phyloP scores from a whole-genome alignment of 768 basidiomycete species.

The Nidularia pulvinata region DNA sequence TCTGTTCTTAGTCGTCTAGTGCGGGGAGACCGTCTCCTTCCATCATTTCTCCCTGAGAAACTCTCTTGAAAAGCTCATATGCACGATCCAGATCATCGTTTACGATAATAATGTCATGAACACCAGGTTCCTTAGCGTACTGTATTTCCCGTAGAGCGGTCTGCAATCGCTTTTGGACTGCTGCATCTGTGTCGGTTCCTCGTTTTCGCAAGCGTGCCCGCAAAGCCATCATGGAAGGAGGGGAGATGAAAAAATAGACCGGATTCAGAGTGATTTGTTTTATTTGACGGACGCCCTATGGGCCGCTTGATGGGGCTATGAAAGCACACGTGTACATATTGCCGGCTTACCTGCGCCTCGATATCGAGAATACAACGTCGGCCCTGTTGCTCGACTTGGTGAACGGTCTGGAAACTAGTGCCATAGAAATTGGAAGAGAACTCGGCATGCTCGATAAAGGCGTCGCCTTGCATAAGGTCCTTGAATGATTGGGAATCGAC shows the following conservation, averaged over 20 bases:
- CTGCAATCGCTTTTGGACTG: slow-evolving; percentile 72
- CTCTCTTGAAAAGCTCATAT: slow-evolving; percentile 71
- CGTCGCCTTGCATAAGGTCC: slow-evolving; percentile 62
- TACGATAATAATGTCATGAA: slow-evolving; percentile 84
- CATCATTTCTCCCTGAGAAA: slow-evolving; percentile 71
- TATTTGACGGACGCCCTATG: slow-evolving; percentile 89
- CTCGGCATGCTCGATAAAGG: slow-evolving; percentile 94
- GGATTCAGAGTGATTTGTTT: slow-evolving; percentile 83
- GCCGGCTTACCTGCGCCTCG: slow-evolving; percentile 79
- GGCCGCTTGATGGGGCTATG: slow-evolving; percentile 5
- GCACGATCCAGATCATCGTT: slow-evolving; percentile 90
- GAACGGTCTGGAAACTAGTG: slow-evolving; percentile 82
- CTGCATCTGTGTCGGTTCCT: slow-evolving; percentile 80
- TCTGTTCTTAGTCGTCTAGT: slow-evolving; percentile 45
- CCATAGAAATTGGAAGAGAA: slow-evolving; percentile 94
- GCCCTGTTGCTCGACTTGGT: slow-evolving; percentile 63
- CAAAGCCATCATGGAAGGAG: slow-evolving; percentile 76
- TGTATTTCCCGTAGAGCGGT: slow-evolving; percentile 81
- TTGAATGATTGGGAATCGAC: slow-evolving; percentile 71
- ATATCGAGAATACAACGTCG: slow-evolving; percentile 94
- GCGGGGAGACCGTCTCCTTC: slow-evolving; percentile 66
- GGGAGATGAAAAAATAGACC: slow-evolving; percentile 90
- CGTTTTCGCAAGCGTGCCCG: slow-evolving; percentile 71
- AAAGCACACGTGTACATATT: no score
- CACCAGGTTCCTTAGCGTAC: slow-evolving; percentile 75